Percentiles rank a stretch among this genome's conserved stretches.
These are phyloP conservation scores for Batkoa obscura DNA, from an alignment of 371 early-diverging fungal genomes.

Conservation along the genomic window DNA sequence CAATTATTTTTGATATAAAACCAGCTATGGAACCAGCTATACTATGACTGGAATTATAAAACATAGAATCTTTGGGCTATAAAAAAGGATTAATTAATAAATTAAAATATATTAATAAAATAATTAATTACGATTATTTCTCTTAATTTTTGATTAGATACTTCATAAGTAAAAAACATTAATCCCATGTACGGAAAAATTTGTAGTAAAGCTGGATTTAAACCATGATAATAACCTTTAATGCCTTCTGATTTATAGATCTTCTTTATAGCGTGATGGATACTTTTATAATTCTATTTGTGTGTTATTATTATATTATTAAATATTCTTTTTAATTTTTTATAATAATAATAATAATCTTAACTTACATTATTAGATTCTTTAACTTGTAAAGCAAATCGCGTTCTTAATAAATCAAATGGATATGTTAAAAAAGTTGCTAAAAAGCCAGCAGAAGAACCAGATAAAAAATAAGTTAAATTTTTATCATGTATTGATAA, in stretches of 20 bases:
- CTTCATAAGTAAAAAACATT: conserved; percentile 54
- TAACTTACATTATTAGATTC: conserved; percentile 16
- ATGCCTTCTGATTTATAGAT: conserved; percentile 55
- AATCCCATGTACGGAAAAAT: conserved; percentile 90
- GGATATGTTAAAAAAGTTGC: conserved; percentile 81
- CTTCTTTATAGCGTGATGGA: conserved; percentile 32
- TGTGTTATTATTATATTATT: too few relatives aligned
- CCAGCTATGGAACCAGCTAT: conserved; percentile 29
- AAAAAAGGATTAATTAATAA: too few relatives aligned
- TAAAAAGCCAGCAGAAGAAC: conserved; percentile 50
- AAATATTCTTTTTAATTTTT: too few relatives aligned
- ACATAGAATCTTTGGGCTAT: too few relatives aligned
- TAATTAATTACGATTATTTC: too few relatives aligned
- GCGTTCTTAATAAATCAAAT: conserved; percentile 78
- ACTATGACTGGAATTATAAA: not conserved
- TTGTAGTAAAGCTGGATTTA: conserved; percentile 61
- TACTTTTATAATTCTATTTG: conserved; percentile 22
- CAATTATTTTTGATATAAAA: conserved; percentile 53
- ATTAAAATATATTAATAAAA: too few relatives aligned
- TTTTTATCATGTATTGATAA: conserved; percentile 13
- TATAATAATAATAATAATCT: not conserved
- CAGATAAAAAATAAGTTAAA: conserved; percentile 30
- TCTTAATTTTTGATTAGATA: conserved; percentile 21
- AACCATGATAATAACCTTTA: conserved; percentile 69
- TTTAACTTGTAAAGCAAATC: conserved; percentile 68